Evolutionary conservation across 2,329 filamentous ascomycete genomes (phyloP).

Genomic region (Helicocarpus griseus): DNA sequence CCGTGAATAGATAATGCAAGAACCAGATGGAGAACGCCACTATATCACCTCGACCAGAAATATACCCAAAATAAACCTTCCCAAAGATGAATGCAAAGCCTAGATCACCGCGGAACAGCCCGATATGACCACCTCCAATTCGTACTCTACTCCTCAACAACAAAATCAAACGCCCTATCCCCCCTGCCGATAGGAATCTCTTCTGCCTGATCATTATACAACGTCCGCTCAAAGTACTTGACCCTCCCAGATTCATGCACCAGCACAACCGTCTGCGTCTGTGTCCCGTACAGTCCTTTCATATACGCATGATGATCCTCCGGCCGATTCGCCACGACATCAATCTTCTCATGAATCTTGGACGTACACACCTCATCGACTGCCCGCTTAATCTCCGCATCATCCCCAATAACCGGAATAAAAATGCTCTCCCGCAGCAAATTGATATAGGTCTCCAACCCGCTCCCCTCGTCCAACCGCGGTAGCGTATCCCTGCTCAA

Average conservation of each 20-base stretch:
- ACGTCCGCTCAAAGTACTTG: constrained; percentile 53
- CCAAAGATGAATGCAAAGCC: no score
- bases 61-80: no score
- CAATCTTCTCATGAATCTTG: constrained; percentile 15
- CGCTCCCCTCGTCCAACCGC: constrained; percentile 37
- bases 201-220: constrained; percentile 46
- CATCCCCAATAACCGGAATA: constrained; percentile 46
- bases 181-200: constrained; percentile 37
- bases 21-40: no score
- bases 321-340: constrained; percentile 14
- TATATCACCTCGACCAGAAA: no score
- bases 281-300: constrained; percentile 51
- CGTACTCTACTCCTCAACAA: constrained; percentile 16
- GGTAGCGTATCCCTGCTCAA: constrained; percentile 49
- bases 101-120: no score
- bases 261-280: constrained; percentile 54
- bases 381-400: constrained; percentile 24
- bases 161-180: constrained; percentile 35
- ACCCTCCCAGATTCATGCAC: constrained; percentile 46
- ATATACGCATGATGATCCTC: constrained; percentile 22
- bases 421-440: constrained; percentile 53
- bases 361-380: constrained; percentile 31
- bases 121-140: no score
- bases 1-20: no score
- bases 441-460: constrained; percentile 46